Evolutionary conservation across 2,329 filamentous ascomycete species (phyloP).

Genomic region (Daldinia sp.): DNA sequence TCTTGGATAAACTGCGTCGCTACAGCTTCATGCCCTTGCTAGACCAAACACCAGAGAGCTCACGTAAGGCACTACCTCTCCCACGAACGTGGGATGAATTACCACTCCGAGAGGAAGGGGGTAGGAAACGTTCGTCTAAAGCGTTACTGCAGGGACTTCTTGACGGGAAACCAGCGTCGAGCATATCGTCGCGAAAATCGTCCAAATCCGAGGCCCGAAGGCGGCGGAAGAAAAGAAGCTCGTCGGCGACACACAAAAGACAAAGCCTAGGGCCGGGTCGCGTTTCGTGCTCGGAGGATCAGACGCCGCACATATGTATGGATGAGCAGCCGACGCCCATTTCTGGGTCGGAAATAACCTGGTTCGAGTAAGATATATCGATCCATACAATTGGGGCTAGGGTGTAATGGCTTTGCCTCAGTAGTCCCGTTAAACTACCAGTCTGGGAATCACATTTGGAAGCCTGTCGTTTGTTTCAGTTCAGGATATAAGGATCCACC

Average conservation of each 20-base stretch:
- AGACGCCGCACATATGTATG: conserved; percentile 43
- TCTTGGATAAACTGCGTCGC: conserved; percentile 44
- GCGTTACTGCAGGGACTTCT: conserved; percentile 47
- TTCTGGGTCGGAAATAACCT: conserved; percentile 28
- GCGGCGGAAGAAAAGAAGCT: conserved; percentile 16
- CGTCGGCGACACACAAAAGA: conserved; percentile 17
- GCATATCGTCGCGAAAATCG: conserved; percentile 29
- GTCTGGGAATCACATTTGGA: no score
- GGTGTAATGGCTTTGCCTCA: not conserved
- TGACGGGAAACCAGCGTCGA: conserved; percentile 19
- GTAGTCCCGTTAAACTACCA: no score
- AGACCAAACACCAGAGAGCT: conserved; percentile 44
- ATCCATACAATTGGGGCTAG: not conserved
- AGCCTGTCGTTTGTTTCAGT: no score
- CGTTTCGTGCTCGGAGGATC: conserved; percentile 45
- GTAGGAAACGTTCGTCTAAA: conserved; percentile 39
- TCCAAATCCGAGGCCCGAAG: not conserved
- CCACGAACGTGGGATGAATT: conserved; percentile 19
- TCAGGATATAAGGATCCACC: no score
- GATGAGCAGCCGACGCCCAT: conserved; percentile 41
- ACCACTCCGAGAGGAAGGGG: conserved; percentile 11
- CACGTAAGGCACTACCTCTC: conserved; percentile 24
- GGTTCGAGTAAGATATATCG: conserved; percentile 18
- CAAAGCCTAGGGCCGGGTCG: conserved; percentile 6
- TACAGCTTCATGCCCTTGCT: conserved; percentile 49